A percentile compares a stretch with the other conserved stretches of the same genome.
Conservation (phyloP, 495 filamentous ascomycete species). For the Talaromyces ruber region DNA sequence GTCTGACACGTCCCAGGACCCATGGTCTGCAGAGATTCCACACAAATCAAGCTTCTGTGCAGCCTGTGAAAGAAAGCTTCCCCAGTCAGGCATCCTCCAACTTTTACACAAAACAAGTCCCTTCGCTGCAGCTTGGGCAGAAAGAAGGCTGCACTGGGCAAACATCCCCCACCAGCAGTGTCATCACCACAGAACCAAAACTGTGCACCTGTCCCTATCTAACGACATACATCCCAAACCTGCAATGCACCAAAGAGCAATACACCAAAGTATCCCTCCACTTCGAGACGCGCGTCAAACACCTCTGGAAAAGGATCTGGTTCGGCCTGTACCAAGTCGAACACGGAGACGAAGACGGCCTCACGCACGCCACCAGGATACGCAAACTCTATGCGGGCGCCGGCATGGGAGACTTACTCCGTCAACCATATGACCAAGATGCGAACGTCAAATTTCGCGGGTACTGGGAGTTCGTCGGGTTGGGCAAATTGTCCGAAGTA, state of each 20-base stretch:
- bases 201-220: background rate
- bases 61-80: too few relatives aligned
- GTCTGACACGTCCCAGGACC: background rate
- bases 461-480: background rate
- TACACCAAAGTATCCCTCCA: background rate
- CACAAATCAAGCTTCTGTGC: background rate
- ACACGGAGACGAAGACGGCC: background rate
- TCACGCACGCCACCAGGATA: slow-evolving; percentile 9
- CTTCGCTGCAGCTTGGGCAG: background rate
- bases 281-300: background rate
- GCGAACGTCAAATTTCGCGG: background rate
- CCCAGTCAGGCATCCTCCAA: too few relatives aligned
- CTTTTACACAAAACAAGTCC: background rate
- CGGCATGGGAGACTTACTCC: slow-evolving; percentile 6
- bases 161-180: background rate
- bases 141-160: background rate
- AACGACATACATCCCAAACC: background rate
- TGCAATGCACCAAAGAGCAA: background rate
- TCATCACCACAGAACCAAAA: background rate
- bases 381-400: slow-evolving; percentile 12
- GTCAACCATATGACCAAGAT: background rate
- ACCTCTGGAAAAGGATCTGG: slow-evolving; percentile 15
- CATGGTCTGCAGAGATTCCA: background rate
- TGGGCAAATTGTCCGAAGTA: background rate
- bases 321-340: slow-evolving; percentile 15